These are phyloP conservation scores for Volutella citrinella DNA, from an alignment of 2,329 filamentous ascomycete species.

Conservation along the genomic window DNA sequence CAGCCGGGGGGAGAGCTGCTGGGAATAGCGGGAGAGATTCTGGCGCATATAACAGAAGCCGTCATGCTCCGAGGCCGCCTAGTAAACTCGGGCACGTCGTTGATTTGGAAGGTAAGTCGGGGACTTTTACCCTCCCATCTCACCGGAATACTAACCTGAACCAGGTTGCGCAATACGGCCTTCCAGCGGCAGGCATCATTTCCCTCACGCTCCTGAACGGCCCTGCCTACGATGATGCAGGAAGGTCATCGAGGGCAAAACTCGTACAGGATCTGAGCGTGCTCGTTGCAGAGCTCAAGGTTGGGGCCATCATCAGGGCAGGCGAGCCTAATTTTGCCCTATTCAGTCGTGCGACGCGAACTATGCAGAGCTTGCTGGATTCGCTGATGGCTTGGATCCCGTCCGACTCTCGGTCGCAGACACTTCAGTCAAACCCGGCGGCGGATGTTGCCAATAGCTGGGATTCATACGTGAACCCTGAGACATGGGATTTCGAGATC, in stretches of 20 bases:
- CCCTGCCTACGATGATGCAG: background rate
- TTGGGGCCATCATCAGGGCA: slow-evolving; percentile 9
- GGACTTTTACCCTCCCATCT: background rate
- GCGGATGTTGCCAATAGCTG: slow-evolving; percentile 1
- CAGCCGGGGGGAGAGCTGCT: slow-evolving; percentile 9
- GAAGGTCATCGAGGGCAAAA: slow-evolving; percentile 3
- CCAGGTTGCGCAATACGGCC: slow-evolving; percentile 13
- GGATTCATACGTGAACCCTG: slow-evolving; percentile 10
- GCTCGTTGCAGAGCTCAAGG: slow-evolving; percentile 11
- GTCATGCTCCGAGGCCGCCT: slow-evolving; percentile 13
- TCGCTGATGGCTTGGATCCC: slow-evolving; percentile 3
- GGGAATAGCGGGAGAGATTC: slow-evolving; percentile 10
- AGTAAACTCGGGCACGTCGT: slow-evolving; percentile 11
- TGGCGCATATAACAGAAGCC: slow-evolving; percentile 11
- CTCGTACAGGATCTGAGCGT: slow-evolving; percentile 14
- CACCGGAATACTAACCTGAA: background rate
- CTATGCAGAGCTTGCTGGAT: slow-evolving; percentile 15
- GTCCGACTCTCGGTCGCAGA: background rate
- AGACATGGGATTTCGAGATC: slow-evolving; percentile 18
- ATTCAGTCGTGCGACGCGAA: slow-evolving; percentile 12
- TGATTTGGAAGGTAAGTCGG: slow-evolving; percentile 16
- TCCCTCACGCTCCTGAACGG: slow-evolving; percentile 10
- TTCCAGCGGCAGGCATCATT: slow-evolving; percentile 13
- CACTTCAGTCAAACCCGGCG: background rate
- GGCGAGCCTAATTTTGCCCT: slow-evolving; percentile 17